Conservation (phyloP, 108 stramenopile genomes). For the Cyclostephanos tholiformis region DNA sequence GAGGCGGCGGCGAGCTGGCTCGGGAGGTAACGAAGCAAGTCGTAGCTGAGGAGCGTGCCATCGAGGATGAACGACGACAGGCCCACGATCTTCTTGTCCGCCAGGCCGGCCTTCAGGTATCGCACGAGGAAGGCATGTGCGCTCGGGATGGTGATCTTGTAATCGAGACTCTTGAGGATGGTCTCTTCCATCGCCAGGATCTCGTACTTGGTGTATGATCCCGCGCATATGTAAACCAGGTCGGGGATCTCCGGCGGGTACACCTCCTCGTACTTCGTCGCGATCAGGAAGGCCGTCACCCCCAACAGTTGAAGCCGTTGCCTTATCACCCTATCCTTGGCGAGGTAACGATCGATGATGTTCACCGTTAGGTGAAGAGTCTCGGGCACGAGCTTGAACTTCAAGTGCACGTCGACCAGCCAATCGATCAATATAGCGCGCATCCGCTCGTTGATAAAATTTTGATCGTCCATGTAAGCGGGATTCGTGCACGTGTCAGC, state of each 20-base stretch:
- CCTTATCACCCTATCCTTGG: constrained; percentile 65
- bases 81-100: constrained; percentile 81
- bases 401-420: constrained; percentile 99
- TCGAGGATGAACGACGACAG: constrained; percentile 87
- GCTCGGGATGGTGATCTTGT: constrained; percentile 88
- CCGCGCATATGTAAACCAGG: constrained; percentile 96
- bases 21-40: constrained; percentile 83
- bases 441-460: constrained; percentile 93
- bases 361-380: constrained; percentile 97
- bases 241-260: constrained; percentile 97
- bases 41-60: constrained; percentile 85
- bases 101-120: constrained; percentile 91
- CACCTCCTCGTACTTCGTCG: constrained; percentile 99
- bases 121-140: constrained; percentile 89
- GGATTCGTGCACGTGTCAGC: constrained; percentile 74
- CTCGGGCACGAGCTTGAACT: constrained; percentile 97
- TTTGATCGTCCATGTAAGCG: constrained; percentile 87
- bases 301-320: constrained; percentile 96
- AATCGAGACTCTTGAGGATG: constrained; percentile 80
- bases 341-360: constrained; percentile 96
- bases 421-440: constrained; percentile 97
- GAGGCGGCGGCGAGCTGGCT: constrained; percentile 90
- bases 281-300: constrained; percentile 95
- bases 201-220: constrained; percentile 92
- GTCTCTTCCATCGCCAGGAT: constrained; percentile 91